These are phyloP conservation scores for Mucor racemosus DNA, from an alignment of 371 early-diverging fungal species.

Conservation along the genomic window DNA sequence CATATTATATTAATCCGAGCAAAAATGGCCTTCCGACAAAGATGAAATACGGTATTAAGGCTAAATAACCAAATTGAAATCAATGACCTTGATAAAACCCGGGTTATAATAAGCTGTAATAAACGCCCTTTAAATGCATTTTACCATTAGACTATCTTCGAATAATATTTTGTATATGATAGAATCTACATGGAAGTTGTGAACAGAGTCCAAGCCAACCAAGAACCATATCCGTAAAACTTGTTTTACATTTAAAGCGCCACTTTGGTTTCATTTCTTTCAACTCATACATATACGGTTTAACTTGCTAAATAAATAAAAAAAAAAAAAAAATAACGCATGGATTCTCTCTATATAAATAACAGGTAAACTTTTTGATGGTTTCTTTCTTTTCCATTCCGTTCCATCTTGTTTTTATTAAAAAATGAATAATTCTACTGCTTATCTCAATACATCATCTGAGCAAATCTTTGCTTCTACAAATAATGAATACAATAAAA, in stretches of 20 bases:
- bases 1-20: not conserved
- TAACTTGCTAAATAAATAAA: not conserved
- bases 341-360: conserved; percentile 6
- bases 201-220: not conserved
- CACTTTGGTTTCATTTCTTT: conserved; percentile 5
- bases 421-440: not conserved
- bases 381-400: not conserved
- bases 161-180: too few relatives aligned
- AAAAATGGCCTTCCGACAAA: not conserved
- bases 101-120: too few relatives aligned
- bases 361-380: not conserved
- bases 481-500: not conserved
- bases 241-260: conserved; percentile 4
- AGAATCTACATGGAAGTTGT: not conserved
- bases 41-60: not conserved
- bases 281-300: not conserved
- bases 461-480: conserved; percentile 5
- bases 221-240: not conserved
- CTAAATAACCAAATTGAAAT: too few relatives aligned
- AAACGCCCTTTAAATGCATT: too few relatives aligned
- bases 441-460: not conserved
- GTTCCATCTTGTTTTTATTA: not conserved
- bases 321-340: not conserved
- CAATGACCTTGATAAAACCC: too few relatives aligned
- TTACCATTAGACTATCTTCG: too few relatives aligned